Conservation (phyloP, 2,329 filamentous ascomycete species). For the Chaetoscypha palmicola region DNA sequence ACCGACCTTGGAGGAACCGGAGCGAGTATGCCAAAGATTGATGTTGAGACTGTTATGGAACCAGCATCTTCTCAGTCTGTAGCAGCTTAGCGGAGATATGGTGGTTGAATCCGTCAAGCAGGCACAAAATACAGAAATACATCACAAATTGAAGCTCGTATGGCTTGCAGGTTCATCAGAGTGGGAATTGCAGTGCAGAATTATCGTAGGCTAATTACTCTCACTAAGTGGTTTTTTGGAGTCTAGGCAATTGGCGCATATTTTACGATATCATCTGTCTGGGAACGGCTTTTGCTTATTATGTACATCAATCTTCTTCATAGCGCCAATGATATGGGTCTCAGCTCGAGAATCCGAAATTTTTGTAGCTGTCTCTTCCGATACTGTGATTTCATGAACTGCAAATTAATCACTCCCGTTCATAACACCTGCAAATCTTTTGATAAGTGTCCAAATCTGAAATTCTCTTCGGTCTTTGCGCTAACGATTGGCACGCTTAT, state of each 20-base stretch:
- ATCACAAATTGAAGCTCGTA: neutral
- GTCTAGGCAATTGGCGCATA: conserved; percentile 1
- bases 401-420: too few relatives aligned
- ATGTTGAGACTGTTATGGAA: conserved; percentile 50
- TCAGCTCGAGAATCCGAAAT: neutral
- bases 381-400: neutral
- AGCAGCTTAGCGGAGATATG: conserved; percentile 20
- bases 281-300: neutral
- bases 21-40: conserved; percentile 58
- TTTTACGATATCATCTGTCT: neutral
- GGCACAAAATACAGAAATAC: too few relatives aligned
- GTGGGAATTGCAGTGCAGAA: conserved; percentile 2
- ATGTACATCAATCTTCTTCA: conserved; percentile 2
- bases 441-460: too few relatives aligned
- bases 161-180: conserved; percentile 1
- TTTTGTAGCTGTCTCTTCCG: neutral
- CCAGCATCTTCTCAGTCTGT: conserved; percentile 21
- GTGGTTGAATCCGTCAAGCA: too few relatives aligned
- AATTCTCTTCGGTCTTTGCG: too few relatives aligned
- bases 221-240: conserved; percentile 6
- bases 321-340: neutral
- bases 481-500: too few relatives aligned
- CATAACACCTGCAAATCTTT: too few relatives aligned
- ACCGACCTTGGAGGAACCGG: conserved; percentile 74
- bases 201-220: conserved; percentile 1